These are phyloP conservation scores for Citrus mangshanensis DNA, from an alignment of 345 rosid genomes.

Conservation along the genomic window DNA sequence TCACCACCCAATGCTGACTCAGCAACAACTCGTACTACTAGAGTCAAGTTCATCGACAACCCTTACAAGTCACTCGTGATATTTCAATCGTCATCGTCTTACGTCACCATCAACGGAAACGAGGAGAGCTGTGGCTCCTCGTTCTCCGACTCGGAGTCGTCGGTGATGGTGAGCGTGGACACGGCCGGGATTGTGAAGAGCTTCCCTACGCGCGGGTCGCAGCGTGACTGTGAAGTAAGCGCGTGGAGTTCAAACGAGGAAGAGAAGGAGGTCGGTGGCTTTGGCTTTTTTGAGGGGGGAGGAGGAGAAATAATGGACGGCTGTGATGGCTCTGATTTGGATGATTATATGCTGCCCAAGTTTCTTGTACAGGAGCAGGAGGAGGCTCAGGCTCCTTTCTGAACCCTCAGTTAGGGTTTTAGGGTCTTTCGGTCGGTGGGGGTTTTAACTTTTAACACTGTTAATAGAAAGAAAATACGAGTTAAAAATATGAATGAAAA, in stretches of 20 bases:
- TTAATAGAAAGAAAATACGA: too few species aligned
- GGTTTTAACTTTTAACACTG: too few species aligned
- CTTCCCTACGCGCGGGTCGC: neutral
- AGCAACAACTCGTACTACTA: conserved; percentile 11
- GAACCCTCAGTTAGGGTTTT: neutral
- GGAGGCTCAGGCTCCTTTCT: neutral
- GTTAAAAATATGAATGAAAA: too few species aligned
- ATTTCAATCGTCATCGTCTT: conserved; percentile 57
- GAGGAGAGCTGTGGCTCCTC: conserved; percentile 91
- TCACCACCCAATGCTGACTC: conserved; percentile 1
- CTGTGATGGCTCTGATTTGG: conserved; percentile 25
- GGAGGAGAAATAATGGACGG: neutral
- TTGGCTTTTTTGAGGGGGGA: neutral
- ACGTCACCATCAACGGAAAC: conserved; percentile 78
- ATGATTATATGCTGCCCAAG: conserved; percentile 41
- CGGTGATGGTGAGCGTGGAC: conserved; percentile 79
- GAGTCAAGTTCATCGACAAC: conserved; percentile 65
- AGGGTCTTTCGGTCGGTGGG: too few species aligned
- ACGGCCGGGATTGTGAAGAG: conserved; percentile 30
- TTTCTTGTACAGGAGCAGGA: conserved; percentile 39
- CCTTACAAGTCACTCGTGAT: conserved; percentile 52
- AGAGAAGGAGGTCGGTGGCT: neutral
- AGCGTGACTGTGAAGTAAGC: neutral
- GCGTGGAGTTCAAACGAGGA: conserved; percentile 31
- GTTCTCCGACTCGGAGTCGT: conserved; percentile 64